Evolutionary conservation across 2,329 filamentous ascomycete species (phyloP).

Genomic region (Pseudogymnoascus sp.): DNA sequence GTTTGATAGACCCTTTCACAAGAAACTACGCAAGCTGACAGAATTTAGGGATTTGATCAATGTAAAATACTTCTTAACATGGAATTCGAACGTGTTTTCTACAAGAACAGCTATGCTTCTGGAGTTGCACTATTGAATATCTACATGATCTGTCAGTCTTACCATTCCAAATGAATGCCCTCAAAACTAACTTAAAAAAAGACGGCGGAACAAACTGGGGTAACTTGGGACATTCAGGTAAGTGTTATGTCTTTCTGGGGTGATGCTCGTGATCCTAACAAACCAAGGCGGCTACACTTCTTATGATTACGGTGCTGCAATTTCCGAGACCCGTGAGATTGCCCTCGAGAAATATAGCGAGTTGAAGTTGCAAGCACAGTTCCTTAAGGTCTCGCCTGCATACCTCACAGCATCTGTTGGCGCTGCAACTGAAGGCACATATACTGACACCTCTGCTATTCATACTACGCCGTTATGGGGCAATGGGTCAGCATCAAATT

Average conservation of each 20-base stretch:
- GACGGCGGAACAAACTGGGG: slow-evolving; percentile 78
- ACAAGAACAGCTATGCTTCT: slow-evolving; percentile 66
- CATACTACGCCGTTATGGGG: slow-evolving; percentile 53
- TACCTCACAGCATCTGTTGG: slow-evolving; percentile 57
- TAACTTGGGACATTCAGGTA: slow-evolving; percentile 57
- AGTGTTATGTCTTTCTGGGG: too few species aligned
- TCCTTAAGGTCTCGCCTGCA: slow-evolving; percentile 63
- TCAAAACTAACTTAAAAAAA: not conserved
- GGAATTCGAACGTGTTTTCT: slow-evolving; percentile 72
- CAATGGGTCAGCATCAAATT: slow-evolving; percentile 46
- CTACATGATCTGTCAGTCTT: slow-evolving; percentile 55
- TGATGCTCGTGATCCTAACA: too few species aligned
- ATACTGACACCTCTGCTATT: slow-evolving; percentile 44
- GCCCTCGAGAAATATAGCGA: slow-evolving; percentile 72
- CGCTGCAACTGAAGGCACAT: slow-evolving; percentile 37
- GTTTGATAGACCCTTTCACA: not conserved
- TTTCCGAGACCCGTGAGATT: slow-evolving; percentile 63
- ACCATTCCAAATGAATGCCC: too few species aligned
- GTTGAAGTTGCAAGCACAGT: slow-evolving; percentile 68
- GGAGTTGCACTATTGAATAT: slow-evolving; percentile 62
- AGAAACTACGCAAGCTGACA: not conserved
- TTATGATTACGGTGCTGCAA: slow-evolving; percentile 52
- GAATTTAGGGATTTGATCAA: slow-evolving; percentile 51
- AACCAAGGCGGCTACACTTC: slow-evolving; percentile 53
- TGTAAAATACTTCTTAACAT: slow-evolving; percentile 60